A percentile compares a stretch with the other conserved stretches of the same genome.
Conservation (phyloP, 768 basidiomycete genomes). For the Lactarius hatsudake region DNA sequence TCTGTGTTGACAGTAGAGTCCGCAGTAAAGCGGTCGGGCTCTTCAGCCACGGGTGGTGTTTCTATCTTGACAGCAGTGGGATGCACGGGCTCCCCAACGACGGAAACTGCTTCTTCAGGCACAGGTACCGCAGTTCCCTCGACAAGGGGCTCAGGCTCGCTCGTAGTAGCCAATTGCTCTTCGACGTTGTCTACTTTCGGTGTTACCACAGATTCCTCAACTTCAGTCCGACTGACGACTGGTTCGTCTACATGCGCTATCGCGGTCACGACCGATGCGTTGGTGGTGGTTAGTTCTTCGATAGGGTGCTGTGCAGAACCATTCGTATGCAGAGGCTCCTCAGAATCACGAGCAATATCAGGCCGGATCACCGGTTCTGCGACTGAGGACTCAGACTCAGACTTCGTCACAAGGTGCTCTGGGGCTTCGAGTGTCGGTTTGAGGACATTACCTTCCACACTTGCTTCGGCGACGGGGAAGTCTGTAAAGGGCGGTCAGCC, state of each 20-base stretch:
- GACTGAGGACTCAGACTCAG: background rate
- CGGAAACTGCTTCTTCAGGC: background rate
- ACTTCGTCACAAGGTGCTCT: background rate
- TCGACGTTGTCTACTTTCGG: background rate
- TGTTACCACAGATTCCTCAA: background rate
- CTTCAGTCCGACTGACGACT: background rate
- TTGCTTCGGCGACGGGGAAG: background rate
- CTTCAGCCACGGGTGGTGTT: background rate
- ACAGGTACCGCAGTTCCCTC: background rate
- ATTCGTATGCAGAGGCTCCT: background rate
- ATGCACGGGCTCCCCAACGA: background rate
- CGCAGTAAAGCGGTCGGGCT: background rate
- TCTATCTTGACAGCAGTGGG: background rate
- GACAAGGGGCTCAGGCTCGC: background rate
- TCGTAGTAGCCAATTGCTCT: background rate
- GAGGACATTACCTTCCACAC: background rate
- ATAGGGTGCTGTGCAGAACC: background rate
- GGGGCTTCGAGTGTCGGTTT: background rate
- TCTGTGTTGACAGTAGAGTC: background rate
- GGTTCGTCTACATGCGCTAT: background rate
- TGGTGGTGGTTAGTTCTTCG: background rate
- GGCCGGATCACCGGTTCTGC: background rate
- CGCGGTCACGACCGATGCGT: background rate
- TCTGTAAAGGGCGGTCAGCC: conserved; percentile 10
- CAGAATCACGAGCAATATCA: background rate